These are phyloP conservation scores for Pseudocercospora crystallina DNA, from an alignment of 2,329 filamentous ascomycete genomes.

Conservation along the genomic window DNA sequence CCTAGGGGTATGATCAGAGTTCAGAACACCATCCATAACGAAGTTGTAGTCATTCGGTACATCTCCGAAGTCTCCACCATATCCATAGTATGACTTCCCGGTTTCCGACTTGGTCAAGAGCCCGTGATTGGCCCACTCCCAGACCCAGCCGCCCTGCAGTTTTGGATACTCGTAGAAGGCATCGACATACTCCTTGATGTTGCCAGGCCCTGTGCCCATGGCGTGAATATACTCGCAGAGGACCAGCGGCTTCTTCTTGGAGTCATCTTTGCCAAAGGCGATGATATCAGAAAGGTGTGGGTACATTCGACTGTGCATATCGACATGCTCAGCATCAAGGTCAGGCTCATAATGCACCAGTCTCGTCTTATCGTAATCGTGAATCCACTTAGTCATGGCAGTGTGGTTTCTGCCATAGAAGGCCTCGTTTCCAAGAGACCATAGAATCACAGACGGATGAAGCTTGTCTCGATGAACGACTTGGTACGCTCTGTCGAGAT, in stretches of 20 bases:
- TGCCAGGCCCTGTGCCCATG: slow-evolving; percentile 74
- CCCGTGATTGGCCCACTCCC: slow-evolving; percentile 50
- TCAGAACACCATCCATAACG: slow-evolving; percentile 46
- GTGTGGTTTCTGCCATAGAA: slow-evolving; percentile 69
- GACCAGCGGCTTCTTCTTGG: slow-evolving; percentile 54
- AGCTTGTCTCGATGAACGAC: slow-evolving; percentile 70
- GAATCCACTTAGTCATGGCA: slow-evolving; percentile 66
- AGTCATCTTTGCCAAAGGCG: slow-evolving; percentile 44
- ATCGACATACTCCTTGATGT: slow-evolving; percentile 66
- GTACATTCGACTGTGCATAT: slow-evolving; percentile 71
- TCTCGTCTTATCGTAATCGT: slow-evolving; percentile 57
- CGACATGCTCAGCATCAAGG: slow-evolving; percentile 56
- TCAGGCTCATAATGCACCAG: slow-evolving; percentile 69
- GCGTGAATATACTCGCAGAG: slow-evolving; percentile 59
- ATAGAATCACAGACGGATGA: slow-evolving; percentile 68
- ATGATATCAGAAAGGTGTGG: slow-evolving; percentile 54
- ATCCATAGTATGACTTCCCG: slow-evolving; percentile 42
- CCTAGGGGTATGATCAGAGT: slow-evolving; percentile 43
- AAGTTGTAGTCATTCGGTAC: slow-evolving; percentile 44
- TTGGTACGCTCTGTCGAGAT: slow-evolving; percentile 65
- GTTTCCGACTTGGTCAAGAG: slow-evolving; percentile 41
- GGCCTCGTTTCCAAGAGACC: slow-evolving; percentile 72
- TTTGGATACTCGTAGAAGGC: slow-evolving; percentile 61
- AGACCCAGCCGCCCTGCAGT: slow-evolving; percentile 61
- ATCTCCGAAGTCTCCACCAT: slow-evolving; percentile 47